phyloP scores from a whole-genome alignment of 108 stramenopile species.

The Fragilaria radians region DNA sequence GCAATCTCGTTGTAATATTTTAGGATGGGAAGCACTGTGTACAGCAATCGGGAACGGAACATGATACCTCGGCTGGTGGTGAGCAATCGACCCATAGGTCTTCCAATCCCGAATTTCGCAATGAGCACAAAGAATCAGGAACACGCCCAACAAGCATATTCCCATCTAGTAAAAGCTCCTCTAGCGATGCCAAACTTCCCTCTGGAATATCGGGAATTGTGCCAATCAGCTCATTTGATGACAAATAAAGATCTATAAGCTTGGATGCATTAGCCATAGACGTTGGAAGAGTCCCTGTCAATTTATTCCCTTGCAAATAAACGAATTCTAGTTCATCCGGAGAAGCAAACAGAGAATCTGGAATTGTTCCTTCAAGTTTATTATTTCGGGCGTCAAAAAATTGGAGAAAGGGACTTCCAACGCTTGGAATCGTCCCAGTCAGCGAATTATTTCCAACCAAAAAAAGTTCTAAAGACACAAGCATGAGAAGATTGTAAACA shows the following conservation, averaged over 20 bases:
- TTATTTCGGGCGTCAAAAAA: slow-evolving; percentile 30
- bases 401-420: slow-evolving; percentile 14
- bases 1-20: no score
- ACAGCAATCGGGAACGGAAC: slow-evolving; percentile 43
- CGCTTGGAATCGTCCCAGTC: slow-evolving; percentile 26
- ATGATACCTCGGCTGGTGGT: slow-evolving; percentile 38
- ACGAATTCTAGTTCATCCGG: slow-evolving; percentile 4
- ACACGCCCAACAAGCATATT: slow-evolving; percentile 27
- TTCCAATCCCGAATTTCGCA: slow-evolving; percentile 23
- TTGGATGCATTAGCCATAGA: slow-evolving; percentile 12
- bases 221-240: slow-evolving; percentile 43
- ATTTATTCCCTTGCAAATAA: slow-evolving; percentile 28
- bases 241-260: slow-evolving; percentile 47
- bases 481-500: neutral
- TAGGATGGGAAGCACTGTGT: slow-evolving; percentile 29
- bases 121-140: slow-evolving; percentile 33
- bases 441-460: slow-evolving; percentile 35
- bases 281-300: slow-evolving; percentile 21
- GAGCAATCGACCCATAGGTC: slow-evolving; percentile 41
- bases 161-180: slow-evolving; percentile 33
- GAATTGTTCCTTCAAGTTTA: slow-evolving; percentile 23
- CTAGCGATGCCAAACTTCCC: slow-evolving; percentile 18
- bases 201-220: slow-evolving; percentile 32
- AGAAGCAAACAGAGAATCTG: slow-evolving; percentile 14
- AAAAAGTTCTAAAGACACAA: slow-evolving; percentile 3